These are phyloP conservation scores for Penicillium sp. DNA, from an alignment of 2,329 filamentous ascomycete genomes.

Conservation along the genomic window DNA sequence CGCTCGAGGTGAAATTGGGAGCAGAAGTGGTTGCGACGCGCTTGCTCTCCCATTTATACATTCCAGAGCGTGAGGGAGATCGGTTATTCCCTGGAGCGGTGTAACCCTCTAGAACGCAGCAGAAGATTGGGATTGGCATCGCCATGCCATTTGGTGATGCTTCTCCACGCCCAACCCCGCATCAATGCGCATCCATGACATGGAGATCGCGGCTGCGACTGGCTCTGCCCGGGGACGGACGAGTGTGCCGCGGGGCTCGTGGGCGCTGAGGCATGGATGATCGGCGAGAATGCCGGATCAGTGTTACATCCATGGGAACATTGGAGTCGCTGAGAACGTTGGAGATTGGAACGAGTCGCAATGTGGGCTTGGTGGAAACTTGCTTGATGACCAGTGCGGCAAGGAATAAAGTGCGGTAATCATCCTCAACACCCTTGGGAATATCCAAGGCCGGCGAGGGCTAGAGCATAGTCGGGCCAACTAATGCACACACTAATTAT, in stretches of 20 bases:
- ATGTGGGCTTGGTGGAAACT: conserved; percentile 6
- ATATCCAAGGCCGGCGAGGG: too few relatives aligned
- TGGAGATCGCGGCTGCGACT: too few relatives aligned
- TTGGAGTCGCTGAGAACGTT: background rate
- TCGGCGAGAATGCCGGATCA: conserved; percentile 1
- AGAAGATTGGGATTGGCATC: background rate
- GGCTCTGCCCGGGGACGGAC: background rate
- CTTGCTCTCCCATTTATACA: conserved; percentile 9
- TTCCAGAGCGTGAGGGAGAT: conserved; percentile 3
- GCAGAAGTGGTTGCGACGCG: background rate
- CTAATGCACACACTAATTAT: too few relatives aligned
- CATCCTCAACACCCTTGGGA: too few relatives aligned
- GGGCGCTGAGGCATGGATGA: conserved; percentile 8
- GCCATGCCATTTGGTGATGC: background rate
- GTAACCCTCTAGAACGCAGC: conserved; percentile 1
- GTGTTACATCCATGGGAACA: conserved; percentile 7
- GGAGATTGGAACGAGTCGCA: background rate
- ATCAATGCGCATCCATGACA: background rate
- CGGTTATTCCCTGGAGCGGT: background rate
- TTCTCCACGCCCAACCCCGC: conserved; percentile 7
- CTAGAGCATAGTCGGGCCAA: too few relatives aligned
- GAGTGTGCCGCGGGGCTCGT: conserved; percentile 4
- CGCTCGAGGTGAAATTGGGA: background rate
- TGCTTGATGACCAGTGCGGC: conserved; percentile 4
- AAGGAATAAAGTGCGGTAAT: too few relatives aligned